A percentile compares a stretch with the other conserved stretches of the same genome.
Conservation (phyloP, 1,284 basidiomycete species). For the Grifola frondosa region DNA sequence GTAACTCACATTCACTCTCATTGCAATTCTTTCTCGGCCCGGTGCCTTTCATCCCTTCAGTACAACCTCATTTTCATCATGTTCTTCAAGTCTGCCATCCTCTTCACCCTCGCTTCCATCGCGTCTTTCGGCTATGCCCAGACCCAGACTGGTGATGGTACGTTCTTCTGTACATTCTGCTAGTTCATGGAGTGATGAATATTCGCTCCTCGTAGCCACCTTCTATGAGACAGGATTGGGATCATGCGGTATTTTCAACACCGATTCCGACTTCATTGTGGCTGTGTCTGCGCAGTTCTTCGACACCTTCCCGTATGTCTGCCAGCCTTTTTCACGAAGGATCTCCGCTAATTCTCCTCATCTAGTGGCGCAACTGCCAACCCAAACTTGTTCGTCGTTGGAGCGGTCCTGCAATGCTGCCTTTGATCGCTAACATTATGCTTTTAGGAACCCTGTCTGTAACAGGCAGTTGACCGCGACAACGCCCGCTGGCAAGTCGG, state of each 20-base stretch:
- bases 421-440: neutral
- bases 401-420: neutral
- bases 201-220: constrained; percentile 5
- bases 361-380: constrained; percentile 12
- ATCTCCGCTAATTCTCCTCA: neutral
- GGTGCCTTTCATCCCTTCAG: constrained; percentile 18
- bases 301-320: constrained; percentile 17
- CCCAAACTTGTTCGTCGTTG: constrained; percentile 15
- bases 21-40: constrained; percentile 12
- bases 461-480: constrained; percentile 28
- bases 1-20: constrained; percentile 13
- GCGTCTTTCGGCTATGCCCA: constrained; percentile 4
- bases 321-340: neutral
- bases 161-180: neutral
- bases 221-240: constrained; percentile 20
- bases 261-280: constrained; percentile 20
- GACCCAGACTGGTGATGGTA: constrained; percentile 12
- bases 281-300: constrained; percentile 16
- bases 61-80: constrained; percentile 17
- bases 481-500: constrained; percentile 29
- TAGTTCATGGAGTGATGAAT: neutral
- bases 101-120: constrained; percentile 5
- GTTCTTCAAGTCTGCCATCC: constrained; percentile 11
- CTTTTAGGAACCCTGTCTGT: constrained; percentile 38
- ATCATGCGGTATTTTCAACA: constrained; percentile 18